Evolutionary conservation across 129 eudicot genomes (phyloP), one percentile per base, ranked within the genome.

Genomic region (Chrysanthemum seticuspe): DNA sequence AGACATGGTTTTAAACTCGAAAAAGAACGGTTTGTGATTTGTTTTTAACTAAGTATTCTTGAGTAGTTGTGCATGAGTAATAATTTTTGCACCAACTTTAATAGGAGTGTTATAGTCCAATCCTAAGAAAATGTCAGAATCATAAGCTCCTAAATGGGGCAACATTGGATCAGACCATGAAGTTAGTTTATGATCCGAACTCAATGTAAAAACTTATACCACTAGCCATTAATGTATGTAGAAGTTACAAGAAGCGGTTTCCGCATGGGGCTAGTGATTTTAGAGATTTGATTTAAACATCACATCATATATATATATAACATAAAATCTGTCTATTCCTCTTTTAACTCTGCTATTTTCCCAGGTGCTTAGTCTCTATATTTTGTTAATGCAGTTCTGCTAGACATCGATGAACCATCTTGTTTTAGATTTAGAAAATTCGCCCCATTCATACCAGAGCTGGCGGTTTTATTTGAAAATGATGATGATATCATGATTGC

Each of bases 361-460:
- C 36, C 45, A 60, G 25, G 65, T 60, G 4, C 65, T 23, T 60
- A 25, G 55, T 45, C 18, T 21, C 2, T 63, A 27, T 10, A 2
- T 15, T 54, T 44, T 61, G 10, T 21, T 66, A 62, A 23, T 68
- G 73, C 85, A 87, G 97, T 90, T 68, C 76, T 90, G 6, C 65
- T 90, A 65, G 94, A 85, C 79, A 85, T 87, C 74, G 80, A 87
- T 79, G 88, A 85, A 7, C 94, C 91, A n/a, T 76, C 82, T 90
- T 90, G 97, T 67, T 81, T 85, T 66, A 83, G 82, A 70, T 87
- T 88, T 83, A 82, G 88, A 65, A 81, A 83, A 63, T 73, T 90
- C 79, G 91, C 91, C 3, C 89, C 96, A 23, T 79, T 85, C 66
- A 79, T 90, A 80, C 94, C 88, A 67, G 94, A 87, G 80, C 84